Percentiles rank a stretch among this genome's conserved stretches.
phyloP scores from a whole-genome alignment of 768 basidiomycete genomes.

The Coprinopsis cinerea region DNA sequence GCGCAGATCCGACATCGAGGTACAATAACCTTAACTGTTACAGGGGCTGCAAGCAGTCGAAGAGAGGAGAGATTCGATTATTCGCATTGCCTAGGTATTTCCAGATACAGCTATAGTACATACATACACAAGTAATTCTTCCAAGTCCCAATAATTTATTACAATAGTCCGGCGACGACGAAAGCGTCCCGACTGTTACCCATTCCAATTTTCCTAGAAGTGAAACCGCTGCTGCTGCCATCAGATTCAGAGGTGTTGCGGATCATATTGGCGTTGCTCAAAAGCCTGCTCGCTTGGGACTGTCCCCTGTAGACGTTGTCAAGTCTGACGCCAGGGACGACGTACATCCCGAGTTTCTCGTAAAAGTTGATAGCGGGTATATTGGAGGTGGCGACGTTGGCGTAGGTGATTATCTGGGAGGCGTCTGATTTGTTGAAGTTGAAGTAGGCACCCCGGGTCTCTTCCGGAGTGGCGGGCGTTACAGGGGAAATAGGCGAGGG shows the following conservation, averaged over 20 bases:
- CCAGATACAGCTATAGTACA: too few relatives aligned
- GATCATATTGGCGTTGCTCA: background rate
- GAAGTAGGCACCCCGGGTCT: slow-evolving; percentile 10
- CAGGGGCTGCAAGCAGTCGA: too few relatives aligned
- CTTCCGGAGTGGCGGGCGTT: background rate
- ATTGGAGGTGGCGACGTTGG: slow-evolving; percentile 43
- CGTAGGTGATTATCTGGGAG: slow-evolving; percentile 24
- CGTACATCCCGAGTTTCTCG: slow-evolving; percentile 34
- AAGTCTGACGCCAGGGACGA: slow-evolving; percentile 25
- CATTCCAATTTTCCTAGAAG: background rate
- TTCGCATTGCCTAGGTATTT: too few relatives aligned
- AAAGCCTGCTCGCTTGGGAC: background rate
- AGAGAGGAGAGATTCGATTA: too few relatives aligned
- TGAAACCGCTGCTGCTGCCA: background rate
- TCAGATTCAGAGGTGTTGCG: too few relatives aligned
- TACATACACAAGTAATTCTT: too few relatives aligned
- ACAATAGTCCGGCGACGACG: background rate
- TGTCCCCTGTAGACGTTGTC: background rate
- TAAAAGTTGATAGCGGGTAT: slow-evolving; percentile 36
- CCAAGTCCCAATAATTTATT: background rate
- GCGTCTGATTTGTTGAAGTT: slow-evolving; percentile 17
- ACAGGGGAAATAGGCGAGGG: slow-evolving; percentile 1
- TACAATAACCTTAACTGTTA: too few relatives aligned
- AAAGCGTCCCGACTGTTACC: background rate
- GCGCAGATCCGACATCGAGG: too few relatives aligned